Percentiles rank a stretch among this genome's conserved stretches.
These are phyloP conservation scores for Phytophthora rubi DNA, from an alignment of 352 stramenopile species.

Conservation along the genomic window DNA sequence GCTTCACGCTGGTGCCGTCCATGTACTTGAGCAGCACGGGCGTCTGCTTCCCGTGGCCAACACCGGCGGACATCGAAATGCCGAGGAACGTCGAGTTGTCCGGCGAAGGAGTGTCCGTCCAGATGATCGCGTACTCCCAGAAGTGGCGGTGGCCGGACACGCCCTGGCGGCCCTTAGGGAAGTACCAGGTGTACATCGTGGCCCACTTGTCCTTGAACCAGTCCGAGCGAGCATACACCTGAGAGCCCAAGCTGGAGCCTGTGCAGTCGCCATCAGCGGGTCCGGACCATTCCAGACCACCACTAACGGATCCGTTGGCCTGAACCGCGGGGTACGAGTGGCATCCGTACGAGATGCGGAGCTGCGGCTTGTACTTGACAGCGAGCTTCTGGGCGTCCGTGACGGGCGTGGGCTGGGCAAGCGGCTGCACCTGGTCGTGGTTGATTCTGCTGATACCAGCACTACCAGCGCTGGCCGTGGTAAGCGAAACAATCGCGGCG, in stretches of 20 bases:
- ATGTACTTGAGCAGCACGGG: constrained; percentile 36
- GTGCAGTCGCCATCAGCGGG: constrained; percentile 30
- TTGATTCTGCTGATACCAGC: constrained; percentile 26
- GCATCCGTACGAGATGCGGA: constrained; percentile 41
- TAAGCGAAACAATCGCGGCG: constrained; percentile 12
- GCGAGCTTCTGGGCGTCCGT: constrained; percentile 16
- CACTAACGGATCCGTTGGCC: constrained; percentile 28
- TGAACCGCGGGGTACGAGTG: constrained; percentile 44
- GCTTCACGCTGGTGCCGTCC: constrained; percentile 32
- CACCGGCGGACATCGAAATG: constrained; percentile 32
- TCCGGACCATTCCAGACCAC: constrained; percentile 39
- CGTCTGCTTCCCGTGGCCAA: constrained; percentile 32
- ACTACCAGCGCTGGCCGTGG: constrained; percentile 2
- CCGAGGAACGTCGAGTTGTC: constrained; percentile 32
- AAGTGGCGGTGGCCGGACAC: constrained; percentile 43
- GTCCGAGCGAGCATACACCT: constrained; percentile 34
- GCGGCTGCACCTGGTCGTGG: constrained; percentile 26
- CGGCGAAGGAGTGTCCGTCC: constrained; percentile 34
- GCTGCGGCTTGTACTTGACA: constrained; percentile 27
- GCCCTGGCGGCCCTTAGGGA: constrained; percentile 44
- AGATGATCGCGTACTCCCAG: constrained; percentile 53
- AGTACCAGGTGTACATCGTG: constrained; percentile 43
- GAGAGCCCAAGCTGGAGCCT: constrained; percentile 28
- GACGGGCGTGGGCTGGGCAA: constrained; percentile 8
- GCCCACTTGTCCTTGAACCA: constrained; percentile 37